phyloP scores from a whole-genome alignment of 1,139 yeast genomes.

The Oligophagozyma castellii region DNA sequence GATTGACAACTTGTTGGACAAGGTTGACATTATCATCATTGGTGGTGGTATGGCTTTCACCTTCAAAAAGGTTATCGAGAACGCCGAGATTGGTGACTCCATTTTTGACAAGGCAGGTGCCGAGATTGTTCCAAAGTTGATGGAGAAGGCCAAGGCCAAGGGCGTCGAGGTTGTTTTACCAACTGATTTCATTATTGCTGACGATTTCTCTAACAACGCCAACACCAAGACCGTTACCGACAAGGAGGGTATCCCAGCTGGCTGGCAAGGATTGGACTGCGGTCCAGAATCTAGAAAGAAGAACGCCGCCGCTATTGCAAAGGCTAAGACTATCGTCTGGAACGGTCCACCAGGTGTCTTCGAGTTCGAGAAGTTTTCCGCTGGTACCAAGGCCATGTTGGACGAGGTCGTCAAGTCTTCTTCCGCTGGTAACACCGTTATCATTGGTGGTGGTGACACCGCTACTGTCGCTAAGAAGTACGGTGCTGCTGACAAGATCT shows the following conservation, averaged over 20 bases:
- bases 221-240: conserved; percentile 67
- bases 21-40: conserved; percentile 80
- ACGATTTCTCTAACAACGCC: conserved; percentile 85
- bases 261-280: conserved; percentile 89
- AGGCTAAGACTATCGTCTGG: conserved; percentile 97
- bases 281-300: conserved; percentile 78
- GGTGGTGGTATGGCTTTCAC: conserved; percentile 99
- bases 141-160: conserved; percentile 91
- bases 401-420: conserved; percentile 80
- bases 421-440: conserved; percentile 81
- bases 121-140: conserved; percentile 74
- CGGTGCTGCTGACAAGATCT: conserved; percentile 87
- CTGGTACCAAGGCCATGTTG: conserved; percentile 79
- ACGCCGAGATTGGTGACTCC: conserved; percentile 78
- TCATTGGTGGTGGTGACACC: conserved; percentile 99
- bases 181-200: conserved; percentile 87
- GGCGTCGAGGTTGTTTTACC: conserved; percentile 86
- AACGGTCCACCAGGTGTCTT: conserved; percentile 99
- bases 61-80: conserved; percentile 81
- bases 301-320: conserved; percentile 65
- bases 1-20: conserved; percentile 90
- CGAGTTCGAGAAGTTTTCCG: conserved; percentile 81
- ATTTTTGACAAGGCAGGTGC: conserved; percentile 87
- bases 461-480: conserved; percentile 97
- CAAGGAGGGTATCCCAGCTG: conserved; percentile 79